A percentile compares a stretch with the other conserved stretches of the same genome.
Conservation (phyloP, 2,329 filamentous ascomycete species). For the Botrytis squamosa region DNA sequence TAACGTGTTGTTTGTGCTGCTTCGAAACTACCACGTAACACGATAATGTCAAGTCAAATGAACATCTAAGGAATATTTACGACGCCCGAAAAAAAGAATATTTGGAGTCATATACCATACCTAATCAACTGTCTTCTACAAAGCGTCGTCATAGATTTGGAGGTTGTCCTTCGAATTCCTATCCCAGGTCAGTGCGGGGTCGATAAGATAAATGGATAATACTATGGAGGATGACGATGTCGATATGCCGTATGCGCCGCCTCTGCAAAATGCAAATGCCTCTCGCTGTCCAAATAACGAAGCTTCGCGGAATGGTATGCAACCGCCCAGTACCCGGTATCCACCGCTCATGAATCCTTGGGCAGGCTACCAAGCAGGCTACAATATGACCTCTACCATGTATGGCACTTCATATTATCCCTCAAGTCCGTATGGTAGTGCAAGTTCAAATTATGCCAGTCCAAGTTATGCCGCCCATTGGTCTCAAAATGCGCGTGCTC, state of each 20-base stretch:
- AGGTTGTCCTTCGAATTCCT: neutral
- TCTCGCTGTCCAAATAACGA: slow-evolving; percentile 14
- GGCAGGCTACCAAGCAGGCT: neutral
- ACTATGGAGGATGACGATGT: slow-evolving; percentile 13
- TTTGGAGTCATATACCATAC: neutral
- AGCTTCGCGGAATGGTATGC: neutral
- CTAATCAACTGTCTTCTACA: neutral
- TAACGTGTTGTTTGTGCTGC: neutral
- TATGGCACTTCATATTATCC: neutral
- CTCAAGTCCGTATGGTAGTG: neutral
- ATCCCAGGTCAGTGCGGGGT: slow-evolving; percentile 18
- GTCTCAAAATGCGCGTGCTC: neutral
- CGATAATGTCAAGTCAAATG: neutral
- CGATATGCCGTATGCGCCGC: slow-evolving; percentile 6
- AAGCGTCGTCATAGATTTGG: neutral
- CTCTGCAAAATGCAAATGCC: neutral
- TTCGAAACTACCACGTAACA: neutral
- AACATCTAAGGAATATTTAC: neutral
- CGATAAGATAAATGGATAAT: slow-evolving; percentile 15
- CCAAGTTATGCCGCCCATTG: neutral
- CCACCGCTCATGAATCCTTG: neutral
- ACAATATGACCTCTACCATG: neutral
- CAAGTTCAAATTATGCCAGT: neutral
- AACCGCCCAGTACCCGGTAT: neutral
- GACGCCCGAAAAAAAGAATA: neutral